Base-by-base conservation (phyloP, 129 eudicot genomes). In the Oenanthe sinensis region DNA sequence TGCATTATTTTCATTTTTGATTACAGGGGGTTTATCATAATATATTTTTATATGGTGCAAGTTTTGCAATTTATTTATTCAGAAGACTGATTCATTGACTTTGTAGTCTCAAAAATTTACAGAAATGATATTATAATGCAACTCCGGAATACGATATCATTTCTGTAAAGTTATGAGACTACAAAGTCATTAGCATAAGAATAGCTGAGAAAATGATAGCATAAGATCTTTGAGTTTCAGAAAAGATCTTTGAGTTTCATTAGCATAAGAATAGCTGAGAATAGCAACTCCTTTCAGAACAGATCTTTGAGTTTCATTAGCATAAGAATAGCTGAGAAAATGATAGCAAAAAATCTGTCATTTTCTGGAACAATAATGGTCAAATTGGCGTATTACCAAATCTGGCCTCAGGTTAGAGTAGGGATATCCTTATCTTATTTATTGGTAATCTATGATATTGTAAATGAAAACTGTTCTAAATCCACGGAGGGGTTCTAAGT, bases 251-350 rank as follows among this genome's bases (percentile, higher is more conserved):
- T n/a, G n/a, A n/a, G n/a, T n/a, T n/a, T n/a, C n/a, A n/a, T n/a
- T n/a, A n/a, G n/a, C n/a, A n/a, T n/a, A n/a, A n/a, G n/a, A n/a
- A n/a, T n/a, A n/a, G n/a, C n/a, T n/a, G n/a, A n/a, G n/a, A n/a
- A n/a, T n/a, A n/a, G n/a, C n/a, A n/a, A n/a, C 77, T 24, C 28
- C 50, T 71, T 71, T 71, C 22, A 73, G 33, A 46, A 74, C 36
- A 74, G 39, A 44, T 22, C 58, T 45, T 26, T 16, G 50, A 74
- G 58, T n/a, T 45, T 39, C 44, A 71, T 71, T 33, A 43, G 52
- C 19, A 22, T 45, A 45, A 8, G 48, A 45, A 45, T 13, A 8
- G 48, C 6, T 71, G 37, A 14, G 33, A 69, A 33, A 13, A 33
- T 36, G 28, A 69, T 69, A 20, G 4, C 28, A 26, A 8, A 0